Base-by-base conservation (phyloP, 2,329 filamentous ascomycete species). In the Cladosporium oxysporum region DNA sequence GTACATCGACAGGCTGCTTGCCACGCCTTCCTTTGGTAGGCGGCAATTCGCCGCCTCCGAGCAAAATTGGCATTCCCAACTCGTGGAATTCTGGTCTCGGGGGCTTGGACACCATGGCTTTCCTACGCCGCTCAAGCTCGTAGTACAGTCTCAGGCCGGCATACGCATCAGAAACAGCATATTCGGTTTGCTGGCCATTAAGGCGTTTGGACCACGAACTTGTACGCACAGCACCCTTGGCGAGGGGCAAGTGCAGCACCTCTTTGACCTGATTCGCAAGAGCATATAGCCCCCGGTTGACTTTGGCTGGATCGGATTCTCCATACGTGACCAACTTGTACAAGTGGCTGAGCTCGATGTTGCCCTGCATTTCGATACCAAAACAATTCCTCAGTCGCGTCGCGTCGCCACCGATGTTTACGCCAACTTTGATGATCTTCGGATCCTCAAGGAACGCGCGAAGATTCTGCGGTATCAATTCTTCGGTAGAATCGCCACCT, bases 281-380 rank as follows among this genome's bases (percentile, higher is more conserved):
- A 2, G 85, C 82, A 11, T 94, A 88, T 6, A 88, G 79, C 60
- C 76, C 83, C 73, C 87, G 91, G 76, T 91, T 90, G 73, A 94
- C 86, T 18, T 83, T 76, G 2, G 82, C 75, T 5, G 81, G 83
- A 44, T 86, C 79, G 6, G 80, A 79, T 63, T 80, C 78, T 0
- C 85, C 87, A 74, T 87, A 89, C 67, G 88, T 92, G 69, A 97
- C 85, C 12, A 96, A 80, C 70, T 87, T 91, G 77, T 93, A 90
- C 28, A 97, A 79, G 74, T 96, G 90, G 75, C 91, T 94, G 8
- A 97, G 83, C 78, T 97, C 93, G 67, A 96, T 86, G 4, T 91
- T 80, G 0, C 91, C 91, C 59, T 82, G 84, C 1, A 88, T 82
- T 0, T 90, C 76, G 29, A 97, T 83, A 0, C 79, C 81, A 3